Conservation (phyloP, 2,329 filamentous ascomycete genomes). For the Gremmenia infestans region DNA sequence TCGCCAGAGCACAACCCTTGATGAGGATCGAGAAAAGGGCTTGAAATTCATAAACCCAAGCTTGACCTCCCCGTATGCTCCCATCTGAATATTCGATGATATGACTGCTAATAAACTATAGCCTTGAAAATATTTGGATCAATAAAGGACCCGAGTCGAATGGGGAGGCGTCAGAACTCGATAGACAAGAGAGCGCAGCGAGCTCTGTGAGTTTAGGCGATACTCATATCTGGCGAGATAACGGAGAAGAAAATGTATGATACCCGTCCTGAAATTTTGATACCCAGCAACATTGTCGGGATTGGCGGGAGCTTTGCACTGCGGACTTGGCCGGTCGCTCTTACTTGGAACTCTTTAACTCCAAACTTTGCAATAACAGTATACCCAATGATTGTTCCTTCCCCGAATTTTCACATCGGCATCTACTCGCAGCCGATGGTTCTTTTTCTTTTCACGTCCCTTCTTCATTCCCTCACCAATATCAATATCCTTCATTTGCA, state of each 20-base stretch:
- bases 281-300: not conserved
- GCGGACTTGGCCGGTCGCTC: constrained; percentile 1
- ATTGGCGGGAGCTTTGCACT: constrained; percentile 10
- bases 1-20: constrained; percentile 53
- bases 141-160: constrained; percentile 15
- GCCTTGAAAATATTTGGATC: constrained; percentile 68
- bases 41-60: constrained; percentile 73
- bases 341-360: constrained; percentile 9
- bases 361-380: constrained; percentile 7
- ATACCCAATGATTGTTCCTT: not conserved
- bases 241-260: constrained; percentile 31
- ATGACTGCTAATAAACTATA: constrained; percentile 29
- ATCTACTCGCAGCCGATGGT: not conserved
- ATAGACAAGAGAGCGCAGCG: constrained; percentile 34
- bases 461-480: not conserved
- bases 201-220: constrained; percentile 46
- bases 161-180: constrained; percentile 11
- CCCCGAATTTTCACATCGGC: not conserved
- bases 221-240: constrained; percentile 46
- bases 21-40: constrained; percentile 67
- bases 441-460: not conserved
- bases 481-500: not conserved
- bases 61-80: constrained; percentile 58
- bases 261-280: not conserved
- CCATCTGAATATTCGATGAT: not conserved